Evolutionary conservation across 208 protist genomes (phyloP).

Genomic region (Phytomonas sp.): DNA sequence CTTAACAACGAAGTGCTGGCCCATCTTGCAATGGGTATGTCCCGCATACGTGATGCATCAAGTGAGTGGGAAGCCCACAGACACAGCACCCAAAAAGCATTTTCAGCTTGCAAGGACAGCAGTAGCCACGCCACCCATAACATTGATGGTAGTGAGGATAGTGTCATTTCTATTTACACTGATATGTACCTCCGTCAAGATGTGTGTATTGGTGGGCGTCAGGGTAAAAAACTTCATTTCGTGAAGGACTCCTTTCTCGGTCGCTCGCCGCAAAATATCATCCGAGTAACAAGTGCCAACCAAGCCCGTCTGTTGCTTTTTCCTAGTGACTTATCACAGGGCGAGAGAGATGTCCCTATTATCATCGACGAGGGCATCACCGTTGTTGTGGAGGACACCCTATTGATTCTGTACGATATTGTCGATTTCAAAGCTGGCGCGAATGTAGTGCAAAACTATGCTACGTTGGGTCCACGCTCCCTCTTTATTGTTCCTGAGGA

Average conservation of each 20-base stretch:
- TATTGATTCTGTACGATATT: constrained; percentile 15
- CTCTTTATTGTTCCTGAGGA: constrained; percentile 18
- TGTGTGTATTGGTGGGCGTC: neutral
- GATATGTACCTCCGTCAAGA: neutral
- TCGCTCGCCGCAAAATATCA: constrained; percentile 15
- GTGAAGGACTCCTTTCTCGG: neutral
- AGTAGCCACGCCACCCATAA: neutral
- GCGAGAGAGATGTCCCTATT: constrained; percentile 18
- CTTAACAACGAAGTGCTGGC: neutral
- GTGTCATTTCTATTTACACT: neutral
- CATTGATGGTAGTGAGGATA: neutral
- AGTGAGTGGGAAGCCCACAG: neutral
- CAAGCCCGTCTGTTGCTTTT: constrained; percentile 30
- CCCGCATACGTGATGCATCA: neutral
- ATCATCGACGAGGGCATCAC: constrained; percentile 32
- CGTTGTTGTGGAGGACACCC: constrained; percentile 24
- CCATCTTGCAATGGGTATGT: neutral
- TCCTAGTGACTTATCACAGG: constrained; percentile 13
- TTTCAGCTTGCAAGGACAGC: neutral
- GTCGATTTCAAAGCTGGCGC: constrained; percentile 3
- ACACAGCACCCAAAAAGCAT: neutral
- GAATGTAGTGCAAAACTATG: constrained; percentile 13
- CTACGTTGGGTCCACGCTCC: constrained; percentile 22
- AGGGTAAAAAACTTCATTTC: neutral
- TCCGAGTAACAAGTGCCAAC: constrained; percentile 28